Evolutionary conservation across 331 rosid genomes (phyloP), one percentile per base, ranked within the genome.

Genomic region (Malus hybrid): DNA sequence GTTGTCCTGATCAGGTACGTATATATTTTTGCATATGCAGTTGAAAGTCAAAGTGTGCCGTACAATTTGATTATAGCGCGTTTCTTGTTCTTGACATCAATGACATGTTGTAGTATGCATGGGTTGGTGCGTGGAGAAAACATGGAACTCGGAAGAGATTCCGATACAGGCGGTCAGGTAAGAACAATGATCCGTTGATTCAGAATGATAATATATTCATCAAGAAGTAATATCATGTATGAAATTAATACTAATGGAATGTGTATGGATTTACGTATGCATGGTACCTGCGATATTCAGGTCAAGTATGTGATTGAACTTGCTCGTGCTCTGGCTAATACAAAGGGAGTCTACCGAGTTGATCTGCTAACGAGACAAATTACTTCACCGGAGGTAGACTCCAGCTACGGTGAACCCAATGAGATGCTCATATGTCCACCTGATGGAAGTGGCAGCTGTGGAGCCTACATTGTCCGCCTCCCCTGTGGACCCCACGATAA

Each of bases 81-180:
- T 14, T 62, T 62, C 66, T 64, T 64, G 5, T 31, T 31, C 42
- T 64, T 31, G 20, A 16, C 44, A 39, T 9, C 12, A 39, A 39
- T 39, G 44, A 9, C 68, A 15, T 16, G 12, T 16, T 64, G 24
- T 34, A 90, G 97, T 69, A 65, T 91, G 79, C 97, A 91, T 80
- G 97, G 97, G 57, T 77, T 91, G 87, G 82, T 91, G 34, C 88
- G 97, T 76, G 97, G 97, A 63, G 95, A 91, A 71, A 89, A 91
- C 76, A 91, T 91, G 97, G 95, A 91, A 77, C 95, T 91, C 11
- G 97, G 97, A 62, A 83, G 91, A 80, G 97, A 91, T 78, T 91
- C 97, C 52, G 95, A 91, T 65, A 91, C 97, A 0, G 97, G 97
- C 66, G 97, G 97, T 13, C 97, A 91, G 91, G 97, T 90, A 74